A percentile compares a stretch with the other conserved stretches of the same genome.
Evolutionary conservation across 2,329 filamentous ascomycete species (phyloP).

Genomic region (Colletotrichum gloeosporioides): DNA sequence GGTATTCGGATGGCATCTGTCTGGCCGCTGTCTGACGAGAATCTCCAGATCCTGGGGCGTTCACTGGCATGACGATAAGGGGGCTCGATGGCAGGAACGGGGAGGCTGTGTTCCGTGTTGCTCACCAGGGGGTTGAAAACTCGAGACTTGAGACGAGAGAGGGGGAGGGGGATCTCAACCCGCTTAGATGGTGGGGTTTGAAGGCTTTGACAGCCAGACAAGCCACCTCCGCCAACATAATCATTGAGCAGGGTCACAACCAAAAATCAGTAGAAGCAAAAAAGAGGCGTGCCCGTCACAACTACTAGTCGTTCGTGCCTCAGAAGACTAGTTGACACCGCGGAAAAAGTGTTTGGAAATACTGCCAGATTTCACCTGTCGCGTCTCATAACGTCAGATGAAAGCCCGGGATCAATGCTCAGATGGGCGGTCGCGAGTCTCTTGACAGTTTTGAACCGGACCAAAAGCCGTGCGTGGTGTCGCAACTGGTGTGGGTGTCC

Average conservation of each 20-base stretch:
- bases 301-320: not conserved
- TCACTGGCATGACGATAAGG: not conserved
- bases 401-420: slow-evolving; percentile 1
- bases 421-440: not conserved
- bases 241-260: not conserved
- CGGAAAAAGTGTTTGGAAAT: not conserved
- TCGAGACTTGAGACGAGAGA: slow-evolving; percentile 5
- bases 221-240: not conserved
- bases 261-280: not conserved
- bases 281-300: not conserved
- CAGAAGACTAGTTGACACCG: not conserved
- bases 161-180: not conserved
- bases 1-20: not conserved
- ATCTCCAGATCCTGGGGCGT: not conserved
- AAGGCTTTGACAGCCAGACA: not conserved
- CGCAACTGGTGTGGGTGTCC: not conserved
- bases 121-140: not conserved
- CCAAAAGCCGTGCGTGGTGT: not conserved
- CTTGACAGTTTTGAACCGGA: not conserved
- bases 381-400: slow-evolving; percentile 1
- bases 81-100: not conserved
- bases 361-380: not conserved
- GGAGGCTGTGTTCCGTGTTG: slow-evolving; percentile 6
- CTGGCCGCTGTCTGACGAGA: not conserved
- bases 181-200: not conserved